Percentiles rank a stretch among this genome's conserved stretches.
Evolutionary conservation across 345 rosid genomes (phyloP).

Genomic region (Cardamine occulta): DNA sequence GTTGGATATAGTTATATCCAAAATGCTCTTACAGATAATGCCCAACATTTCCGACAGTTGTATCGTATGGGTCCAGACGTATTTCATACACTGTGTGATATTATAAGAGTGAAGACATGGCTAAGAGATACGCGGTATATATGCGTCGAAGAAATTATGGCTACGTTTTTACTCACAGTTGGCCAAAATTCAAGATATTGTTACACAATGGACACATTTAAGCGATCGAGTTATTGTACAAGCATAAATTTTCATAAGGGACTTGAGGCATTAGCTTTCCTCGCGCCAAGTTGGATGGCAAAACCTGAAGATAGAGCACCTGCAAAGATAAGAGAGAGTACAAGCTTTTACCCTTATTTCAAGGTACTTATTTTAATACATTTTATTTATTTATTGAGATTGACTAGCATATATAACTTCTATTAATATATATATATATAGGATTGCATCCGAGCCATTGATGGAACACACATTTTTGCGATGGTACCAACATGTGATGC

Average conservation of each 20-base stretch:
- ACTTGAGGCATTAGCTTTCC: not conserved
- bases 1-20: not conserved
- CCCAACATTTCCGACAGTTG: not conserved
- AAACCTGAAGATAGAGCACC: not conserved
- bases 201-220: constrained; percentile 8
- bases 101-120: not conserved
- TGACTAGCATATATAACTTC: not conserved
- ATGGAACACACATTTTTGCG: constrained; percentile 15
- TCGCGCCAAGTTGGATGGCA: constrained; percentile 3
- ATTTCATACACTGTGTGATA: not conserved
- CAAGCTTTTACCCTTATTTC: not conserved
- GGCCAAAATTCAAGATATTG: constrained; percentile 15
- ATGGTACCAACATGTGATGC: constrained; percentile 6
- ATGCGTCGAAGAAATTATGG: constrained; percentile 18
- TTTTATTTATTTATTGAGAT: not conserved
- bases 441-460: constrained; percentile 7
- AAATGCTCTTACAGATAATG: not conserved
- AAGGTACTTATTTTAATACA: not conserved
- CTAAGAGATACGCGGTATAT: not conserved
- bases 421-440: not conserved
- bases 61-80: not conserved
- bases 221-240: not conserved
- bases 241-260: constrained; percentile 13
- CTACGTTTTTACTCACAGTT: not conserved
- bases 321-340: not conserved